phyloP scores from a whole-genome alignment of 2,329 filamentous ascomycete genomes.

The Fusarium abutilonis region DNA sequence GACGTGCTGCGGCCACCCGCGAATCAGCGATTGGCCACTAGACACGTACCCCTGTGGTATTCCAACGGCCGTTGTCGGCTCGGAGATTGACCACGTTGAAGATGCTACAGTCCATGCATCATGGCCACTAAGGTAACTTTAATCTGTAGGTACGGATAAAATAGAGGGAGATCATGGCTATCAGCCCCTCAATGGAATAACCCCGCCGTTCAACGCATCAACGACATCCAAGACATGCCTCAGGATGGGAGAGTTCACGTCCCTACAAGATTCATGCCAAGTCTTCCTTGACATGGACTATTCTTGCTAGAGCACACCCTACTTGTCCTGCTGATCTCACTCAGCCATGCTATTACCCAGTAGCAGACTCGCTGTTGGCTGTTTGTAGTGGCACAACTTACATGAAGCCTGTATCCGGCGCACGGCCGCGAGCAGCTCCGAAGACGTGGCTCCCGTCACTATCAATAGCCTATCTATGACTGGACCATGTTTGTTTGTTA shows the following conservation, averaged over 20 bases:
- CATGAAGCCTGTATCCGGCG: slow-evolving; percentile 16
- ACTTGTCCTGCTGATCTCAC: slow-evolving; percentile 37
- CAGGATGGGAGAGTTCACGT: neutral
- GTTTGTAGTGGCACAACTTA: slow-evolving; percentile 37
- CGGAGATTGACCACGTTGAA: slow-evolving; percentile 24
- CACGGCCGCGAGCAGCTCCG: slow-evolving; percentile 23
- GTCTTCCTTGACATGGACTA: slow-evolving; percentile 27
- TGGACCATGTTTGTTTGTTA: slow-evolving; percentile 19
- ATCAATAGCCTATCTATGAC: slow-evolving; percentile 12
- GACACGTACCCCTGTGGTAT: slow-evolving; percentile 17
- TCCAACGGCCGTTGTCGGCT: slow-evolving; percentile 28
- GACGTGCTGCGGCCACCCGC: slow-evolving; percentile 32
- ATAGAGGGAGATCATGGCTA: slow-evolving; percentile 5
- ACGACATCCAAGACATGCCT: slow-evolving; percentile 23
- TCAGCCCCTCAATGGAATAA: slow-evolving; percentile 1
- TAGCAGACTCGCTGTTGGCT: slow-evolving; percentile 19
- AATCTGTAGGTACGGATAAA: too few relatives aligned
- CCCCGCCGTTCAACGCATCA: slow-evolving; percentile 15
- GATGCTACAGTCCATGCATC: slow-evolving; percentile 20
- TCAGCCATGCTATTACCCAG: slow-evolving; percentile 21
- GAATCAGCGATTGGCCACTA: slow-evolving; percentile 35
- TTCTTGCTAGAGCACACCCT: slow-evolving; percentile 22
- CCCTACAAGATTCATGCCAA: slow-evolving; percentile 21
- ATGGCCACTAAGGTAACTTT: neutral
- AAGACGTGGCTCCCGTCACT: slow-evolving; percentile 27